phyloP scores from a whole-genome alignment of 2,329 filamentous ascomycete species.

The Pseudocercospora vitis region DNA sequence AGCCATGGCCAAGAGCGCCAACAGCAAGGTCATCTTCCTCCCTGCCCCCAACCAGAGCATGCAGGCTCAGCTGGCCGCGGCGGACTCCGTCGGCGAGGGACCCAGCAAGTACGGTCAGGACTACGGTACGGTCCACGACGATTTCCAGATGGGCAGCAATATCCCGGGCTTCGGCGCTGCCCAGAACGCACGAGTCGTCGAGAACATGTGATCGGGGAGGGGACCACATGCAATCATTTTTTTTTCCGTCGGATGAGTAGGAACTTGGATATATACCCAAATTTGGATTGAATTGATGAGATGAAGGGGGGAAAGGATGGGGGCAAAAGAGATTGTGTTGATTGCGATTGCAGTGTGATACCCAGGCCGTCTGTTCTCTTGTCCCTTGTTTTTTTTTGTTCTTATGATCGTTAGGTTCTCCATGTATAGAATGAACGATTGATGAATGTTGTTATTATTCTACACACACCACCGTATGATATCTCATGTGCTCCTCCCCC shows the following conservation, averaged over 20 bases:
- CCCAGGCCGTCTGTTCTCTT: too few species aligned
- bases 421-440: too few species aligned
- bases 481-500: too few species aligned
- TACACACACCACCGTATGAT: too few species aligned
- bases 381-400: too few species aligned
- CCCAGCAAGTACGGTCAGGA: constrained; percentile 48
- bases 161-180: constrained; percentile 67
- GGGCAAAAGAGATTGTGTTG: not conserved
- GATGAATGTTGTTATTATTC: too few species aligned
- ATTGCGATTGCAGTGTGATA: not conserved
- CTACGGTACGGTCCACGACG: constrained; percentile 25
- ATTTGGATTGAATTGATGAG: constrained; percentile 9
- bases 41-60: constrained; percentile 58
- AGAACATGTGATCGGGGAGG: constrained; percentile 71
- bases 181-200: constrained; percentile 76
- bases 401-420: too few species aligned
- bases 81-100: constrained; percentile 57
- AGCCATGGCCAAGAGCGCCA: constrained; percentile 92
- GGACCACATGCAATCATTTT: too few species aligned
- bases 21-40: constrained; percentile 83
- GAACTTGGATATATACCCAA: too few species aligned
- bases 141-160: constrained; percentile 40
- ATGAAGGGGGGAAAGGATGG: too few species aligned
- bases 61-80: constrained; percentile 52
- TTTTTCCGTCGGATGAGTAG: too few species aligned